Evolutionary conservation across 768 basidiomycete species (phyloP), one percentile per base, ranked within the genome.

Genomic region (Amyloporia xantha): DNA sequence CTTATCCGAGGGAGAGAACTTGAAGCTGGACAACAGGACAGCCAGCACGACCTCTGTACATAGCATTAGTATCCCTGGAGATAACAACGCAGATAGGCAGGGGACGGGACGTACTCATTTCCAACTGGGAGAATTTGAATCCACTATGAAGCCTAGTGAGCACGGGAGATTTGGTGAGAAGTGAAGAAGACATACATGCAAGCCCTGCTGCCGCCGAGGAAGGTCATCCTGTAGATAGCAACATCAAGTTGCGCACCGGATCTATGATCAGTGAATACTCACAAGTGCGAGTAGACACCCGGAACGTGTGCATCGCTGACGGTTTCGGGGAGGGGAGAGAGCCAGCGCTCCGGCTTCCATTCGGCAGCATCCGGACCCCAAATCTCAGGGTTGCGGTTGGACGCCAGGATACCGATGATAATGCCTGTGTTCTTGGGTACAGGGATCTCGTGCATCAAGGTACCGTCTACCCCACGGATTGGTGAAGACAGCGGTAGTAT

Each of bases 291-390:
- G 44, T 58, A 58, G 13, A 58, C 54, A 3, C 57, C 57, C 12
- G 57, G 57, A 12, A 58, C 48, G 20, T 51, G 54, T 23, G 54
- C 54, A n/a, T 53, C 50, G 11, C 40, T 36, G 42, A 58, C 46
- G 21, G 49, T 50, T 20, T 53, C 52, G 2, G 57, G 57, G 30
- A 53, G 54, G 27, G 54, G 54, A 30, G 57, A 50, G 13, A 72
- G 53, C 75, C 76, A 77, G 2, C 75, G 66, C 25, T 68, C 66
- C 1, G 74, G 76, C 17, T 64, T 63, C 54, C 75, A 77, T 38
- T 67, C 62, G 25, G 59, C 66, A 2, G 75, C 71, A 33, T 73
- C 69, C 1, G 61, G 47, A 4, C 79, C 78, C 71, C 75, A 79
- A 5, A 72, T 55, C 1, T 54, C 61, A 39, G 64, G 63, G 13